A percentile compares a stretch with the other conserved stretches of the same genome.
These are phyloP conservation scores for Zoysia pacifica DNA, from an alignment of 176 grass and related monocot genomes.

Conservation along the genomic window DNA sequence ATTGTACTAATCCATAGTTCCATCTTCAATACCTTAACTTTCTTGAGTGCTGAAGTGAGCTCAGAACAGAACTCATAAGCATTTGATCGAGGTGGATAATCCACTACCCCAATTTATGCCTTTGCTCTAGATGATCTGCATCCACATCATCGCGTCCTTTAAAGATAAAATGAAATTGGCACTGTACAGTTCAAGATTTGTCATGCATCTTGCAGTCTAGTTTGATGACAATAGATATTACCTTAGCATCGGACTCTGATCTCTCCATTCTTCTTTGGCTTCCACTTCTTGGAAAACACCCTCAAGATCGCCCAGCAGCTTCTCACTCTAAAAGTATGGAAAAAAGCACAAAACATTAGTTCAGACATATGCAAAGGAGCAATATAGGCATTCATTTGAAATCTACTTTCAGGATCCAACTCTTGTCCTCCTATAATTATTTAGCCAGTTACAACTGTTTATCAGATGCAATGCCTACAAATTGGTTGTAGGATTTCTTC, in stretches of 20 bases:
- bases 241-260: conserved; percentile 80
- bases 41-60: conserved; percentile 53
- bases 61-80: conserved; percentile 48
- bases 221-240: conserved; percentile 19
- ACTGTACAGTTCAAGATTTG: background rate
- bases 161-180: background rate
- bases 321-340: conserved; percentile 59
- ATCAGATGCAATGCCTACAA: background rate
- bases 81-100: conserved; percentile 44
- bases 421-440: no score
- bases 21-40: conserved; percentile 66
- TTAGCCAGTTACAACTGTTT: background rate
- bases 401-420: background rate
- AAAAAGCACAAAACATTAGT: background rate
- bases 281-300: conserved; percentile 94
- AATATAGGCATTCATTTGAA: background rate
- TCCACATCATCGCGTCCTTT: conserved; percentile 4
- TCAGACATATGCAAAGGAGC: background rate
- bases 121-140: conserved; percentile 81
- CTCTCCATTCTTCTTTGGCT: conserved; percentile 62
- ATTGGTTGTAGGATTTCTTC: background rate
- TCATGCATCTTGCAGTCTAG: background rate
- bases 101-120: conserved; percentile 65
- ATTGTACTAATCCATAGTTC: background rate
- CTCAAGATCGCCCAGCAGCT: conserved; percentile 80